Base-by-base conservation (phyloP, 2,329 filamentous ascomycete genomes). In the Colletotrichum melonis region DNA sequence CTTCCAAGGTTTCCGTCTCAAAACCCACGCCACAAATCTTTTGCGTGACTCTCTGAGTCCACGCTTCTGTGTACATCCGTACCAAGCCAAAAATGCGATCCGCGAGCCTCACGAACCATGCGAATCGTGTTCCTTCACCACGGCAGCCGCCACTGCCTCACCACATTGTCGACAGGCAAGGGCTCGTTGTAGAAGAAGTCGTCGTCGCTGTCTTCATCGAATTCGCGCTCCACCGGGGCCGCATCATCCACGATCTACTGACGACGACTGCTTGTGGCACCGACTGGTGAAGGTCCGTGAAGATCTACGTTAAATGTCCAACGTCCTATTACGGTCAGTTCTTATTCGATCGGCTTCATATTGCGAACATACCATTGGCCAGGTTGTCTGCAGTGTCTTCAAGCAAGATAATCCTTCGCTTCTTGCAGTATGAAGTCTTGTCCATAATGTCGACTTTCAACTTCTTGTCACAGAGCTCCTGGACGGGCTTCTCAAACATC, bases 391-490 rank as follows among this genome's bases (percentile, higher is more conserved):
- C 97, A 2, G 97, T 98, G 78, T 98, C 95, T 68, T 95, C 94
- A 24, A 99, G 87, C 11, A 99, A 82, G 76, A 98, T 98, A 28
- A 98, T 89, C 57, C 97, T 90, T 67, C 97, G 90, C 83, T 97
- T 96, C 82, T 94, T 98, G 86, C 97, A 99, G 82, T 99, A 99
- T 0, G 95, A 91, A 4, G 96, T 99, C 88, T 98, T 98, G 83
- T 99, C 96, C 91, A 99, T 94, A 80, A 99, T 99, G 76, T 98
- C 96, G 7, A 98, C 95, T 86, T 98, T 98, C 73, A 98, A 87
- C 83, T 98, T 98, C n/a, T 95, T 82, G 58, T 93, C 91, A 4
- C 94, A 90, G 22, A 99, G 87, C 78, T 98, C 95, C 54, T 91
- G 86, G n/a, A 96, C 94, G 0, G 95, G 95, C 86, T 97, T 98